Base-by-base conservation (phyloP, 2,329 filamentous ascomycete genomes). In the Colletotrichum sp. region DNA sequence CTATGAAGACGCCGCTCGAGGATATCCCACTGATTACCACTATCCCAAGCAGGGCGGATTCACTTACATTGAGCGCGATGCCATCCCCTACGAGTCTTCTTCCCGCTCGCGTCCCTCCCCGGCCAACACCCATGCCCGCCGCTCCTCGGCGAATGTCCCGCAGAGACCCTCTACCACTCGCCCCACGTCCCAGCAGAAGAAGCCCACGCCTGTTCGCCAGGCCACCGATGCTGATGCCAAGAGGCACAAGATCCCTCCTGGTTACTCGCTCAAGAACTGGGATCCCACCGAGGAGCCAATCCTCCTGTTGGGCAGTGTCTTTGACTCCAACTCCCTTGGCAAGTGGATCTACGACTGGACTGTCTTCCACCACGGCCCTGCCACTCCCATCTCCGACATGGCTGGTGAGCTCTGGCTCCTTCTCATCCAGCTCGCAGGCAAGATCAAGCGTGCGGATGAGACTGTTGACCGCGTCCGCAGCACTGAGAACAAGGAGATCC, bases 311-410 rank as follows among this genome's bases (percentile, higher is more conserved):
- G 97, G 97, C 67, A 98, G 95, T 83, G 97, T 99, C 72, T 99
- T 99, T 82, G 97, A 99, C 83, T 95, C 96, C 82, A 98, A 99
- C 90, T 98, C 95, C 30, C 90, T 99, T 34, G 97, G 97, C 82
- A 98, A 98, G 87, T 99, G 97, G 97, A 98, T 99, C 82, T 99
- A 98, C 86, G 97, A 99, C 89, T 99, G 97, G 97, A 98, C 97
- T 21, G 95, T 98, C 78, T 98, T 95, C 88, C 93, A 94, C 84
- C 93, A 98, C 80, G 95, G 95, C 49, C 92, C 95, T 16, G 91
- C 92, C 55, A 95, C 94, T 13, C 95, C 96, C 67, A 95, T 98
- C 82, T 92, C 96, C 69, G 96, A 98, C 79, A 93, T 98, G 85
- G 96, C 97, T 4, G 97, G 96, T 80, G 96, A 99, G 82, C 90